Base-by-base conservation (phyloP, 441 rosid genomes). In the Lepidium campestre region DNA sequence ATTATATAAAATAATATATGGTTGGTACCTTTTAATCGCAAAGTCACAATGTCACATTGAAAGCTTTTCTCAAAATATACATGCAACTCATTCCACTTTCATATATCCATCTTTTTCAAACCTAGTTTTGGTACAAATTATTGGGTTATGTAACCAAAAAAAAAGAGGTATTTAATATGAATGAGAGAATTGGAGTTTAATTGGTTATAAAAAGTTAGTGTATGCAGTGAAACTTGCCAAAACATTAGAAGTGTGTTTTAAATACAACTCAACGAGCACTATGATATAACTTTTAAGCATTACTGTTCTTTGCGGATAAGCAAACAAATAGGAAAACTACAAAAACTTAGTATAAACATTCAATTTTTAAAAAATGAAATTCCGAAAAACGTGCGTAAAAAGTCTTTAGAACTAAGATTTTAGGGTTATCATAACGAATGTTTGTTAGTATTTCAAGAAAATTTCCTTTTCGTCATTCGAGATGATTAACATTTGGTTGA, bases 221-320 rank as follows among this genome's bases (percentile, higher is more conserved):
- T 27, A 14, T 6, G 10, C 5, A 14, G 47, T 56, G 19, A 19
- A 34, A 66, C 19, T 34, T 23, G 45, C 55, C 19, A 34, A 55
- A 11, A 32, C 23, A 7, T 5, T 18, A 35, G 5, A 60, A 18
- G 36, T 31, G 10, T 54, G 12, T 41, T 41, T 55, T 8, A 22
- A 31, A 57, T 57, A 15, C 37, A 18, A 46, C 6, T 32, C 44
- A 48, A 48, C 35, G n/a, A 35, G 5, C 61, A 60, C 36, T 41
- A 52, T 32, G 46, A 32, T 41, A 49, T n/a, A 69, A 52, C 61
- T 22, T 69, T 1, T 22, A 60, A 41, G 62, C 62, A 34, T 22
- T 34, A 34, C 15, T 23, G 46, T 34, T 61, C 31, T 52, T 69
- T 61, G 67, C 20, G 14, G 45, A 42, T 61, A 60, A 69, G 46